Evolutionary conservation across 1,139 yeast genomes (phyloP).

Genomic region (Debaryomyces coudertii): DNA sequence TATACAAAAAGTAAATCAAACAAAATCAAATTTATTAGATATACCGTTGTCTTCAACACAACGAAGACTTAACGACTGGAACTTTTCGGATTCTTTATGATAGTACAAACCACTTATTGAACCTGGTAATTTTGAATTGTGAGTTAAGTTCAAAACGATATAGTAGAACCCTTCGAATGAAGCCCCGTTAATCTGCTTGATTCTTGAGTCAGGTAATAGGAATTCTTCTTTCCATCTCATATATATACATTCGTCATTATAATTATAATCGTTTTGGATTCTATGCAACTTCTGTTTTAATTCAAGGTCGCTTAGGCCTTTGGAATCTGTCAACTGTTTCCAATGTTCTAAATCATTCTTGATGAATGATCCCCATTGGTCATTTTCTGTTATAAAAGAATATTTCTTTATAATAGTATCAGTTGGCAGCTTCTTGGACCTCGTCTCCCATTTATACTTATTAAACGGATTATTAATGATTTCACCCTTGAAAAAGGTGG

Average conservation of each 20-base stretch:
- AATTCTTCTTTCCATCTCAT: slow-evolving; percentile 97
- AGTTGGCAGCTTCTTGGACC: slow-evolving; percentile 16
- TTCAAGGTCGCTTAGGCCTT: slow-evolving; percentile 27
- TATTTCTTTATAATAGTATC: slow-evolving; percentile 26
- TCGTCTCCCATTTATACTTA: slow-evolving; percentile 24
- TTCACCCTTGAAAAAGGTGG: slow-evolving; percentile 87
- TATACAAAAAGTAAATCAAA: slow-evolving; percentile 7
- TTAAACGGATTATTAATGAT: slow-evolving; percentile 63
- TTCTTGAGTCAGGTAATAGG: slow-evolving; percentile 75
- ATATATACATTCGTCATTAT: slow-evolving; percentile 52
- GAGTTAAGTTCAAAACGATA: slow-evolving; percentile 73
- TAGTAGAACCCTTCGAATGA: slow-evolving; percentile 93
- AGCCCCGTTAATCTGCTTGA: slow-evolving; percentile 74
- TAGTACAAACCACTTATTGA: slow-evolving; percentile 78
- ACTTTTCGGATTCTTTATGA: slow-evolving; percentile 75
- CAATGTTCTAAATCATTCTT: slow-evolving; percentile 84
- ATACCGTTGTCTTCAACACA: slow-evolving; percentile 37
- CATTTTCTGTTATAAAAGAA: slow-evolving; percentile 46
- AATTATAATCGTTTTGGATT: slow-evolving; percentile 36
- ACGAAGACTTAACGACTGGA: slow-evolving; percentile 54
- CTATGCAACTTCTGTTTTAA: slow-evolving; percentile 30
- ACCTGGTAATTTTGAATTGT: slow-evolving; percentile 43
- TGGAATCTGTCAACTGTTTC: slow-evolving; percentile 66
- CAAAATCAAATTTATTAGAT: slow-evolving; percentile 30
- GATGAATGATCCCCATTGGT: slow-evolving; percentile 62